Conservation (phyloP, 352 stramenopile genomes). For the Pythium oligandrum region DNA sequence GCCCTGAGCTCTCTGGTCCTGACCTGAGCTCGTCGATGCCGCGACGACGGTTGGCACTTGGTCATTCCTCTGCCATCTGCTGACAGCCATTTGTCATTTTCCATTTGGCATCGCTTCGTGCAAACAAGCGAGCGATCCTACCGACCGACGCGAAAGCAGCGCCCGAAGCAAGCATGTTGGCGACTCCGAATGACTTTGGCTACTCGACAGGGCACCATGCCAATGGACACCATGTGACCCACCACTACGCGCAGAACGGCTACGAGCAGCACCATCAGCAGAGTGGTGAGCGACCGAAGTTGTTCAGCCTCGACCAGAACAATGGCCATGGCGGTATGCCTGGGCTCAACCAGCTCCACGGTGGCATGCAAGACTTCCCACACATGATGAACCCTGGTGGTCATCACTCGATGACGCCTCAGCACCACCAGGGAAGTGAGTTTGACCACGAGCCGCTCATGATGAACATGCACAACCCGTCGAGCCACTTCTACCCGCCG, state of each 20-base stretch:
- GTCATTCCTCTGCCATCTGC: conserved; percentile 27
- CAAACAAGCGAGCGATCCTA: conserved; percentile 7
- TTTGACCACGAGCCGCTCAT: conserved; percentile 73
- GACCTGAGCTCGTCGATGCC: too few relatives aligned
- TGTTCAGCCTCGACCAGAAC: conserved; percentile 39
- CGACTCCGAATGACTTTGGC: conserved; percentile 60
- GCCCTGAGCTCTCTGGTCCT: too few relatives aligned
- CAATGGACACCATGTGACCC: neutral
- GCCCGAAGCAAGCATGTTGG: conserved; percentile 20
- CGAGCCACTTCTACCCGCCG: conserved; percentile 51
- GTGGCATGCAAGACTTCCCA: conserved; percentile 28
- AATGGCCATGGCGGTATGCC: conserved; percentile 6
- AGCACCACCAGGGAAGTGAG: conserved; percentile 32
- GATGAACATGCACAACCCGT: conserved; percentile 51
- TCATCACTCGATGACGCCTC: conserved; percentile 29
- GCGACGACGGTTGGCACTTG: too few relatives aligned
- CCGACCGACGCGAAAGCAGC: neutral
- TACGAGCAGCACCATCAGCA: conserved; percentile 35
- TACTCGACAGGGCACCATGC: conserved; percentile 29
- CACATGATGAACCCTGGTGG: conserved; percentile 29
- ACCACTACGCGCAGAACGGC: conserved; percentile 20
- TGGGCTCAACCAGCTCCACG: neutral
- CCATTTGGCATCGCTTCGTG: conserved; percentile 48
- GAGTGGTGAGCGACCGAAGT: conserved; percentile 53
- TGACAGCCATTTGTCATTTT: conserved; percentile 65